Conservation (phyloP, 305 asterid genomes). For the Stenogyne calaminthoides region DNA sequence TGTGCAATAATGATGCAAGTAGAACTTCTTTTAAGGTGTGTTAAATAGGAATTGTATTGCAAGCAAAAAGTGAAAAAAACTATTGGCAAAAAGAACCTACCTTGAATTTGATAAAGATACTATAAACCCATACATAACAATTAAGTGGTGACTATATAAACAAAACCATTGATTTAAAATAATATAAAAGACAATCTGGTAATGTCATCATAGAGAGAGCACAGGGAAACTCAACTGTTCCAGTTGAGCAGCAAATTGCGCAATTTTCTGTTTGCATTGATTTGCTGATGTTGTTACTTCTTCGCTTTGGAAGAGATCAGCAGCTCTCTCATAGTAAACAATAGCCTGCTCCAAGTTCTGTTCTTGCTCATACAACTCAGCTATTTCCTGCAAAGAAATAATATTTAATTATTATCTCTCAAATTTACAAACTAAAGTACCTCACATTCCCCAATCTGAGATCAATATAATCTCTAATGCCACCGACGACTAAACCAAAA, state of each 20-base stretch:
- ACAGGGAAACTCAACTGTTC: conserved; percentile 61
- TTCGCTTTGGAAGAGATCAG: conserved; percentile 82
- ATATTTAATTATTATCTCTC: conserved; percentile 3
- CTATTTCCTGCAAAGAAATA: conserved; percentile 62
- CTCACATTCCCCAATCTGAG: background rate
- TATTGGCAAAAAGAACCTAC: background rate
- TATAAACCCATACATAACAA: conserved; percentile 3
- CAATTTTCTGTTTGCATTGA: conserved; percentile 80
- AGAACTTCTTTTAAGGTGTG: conserved; percentile 16
- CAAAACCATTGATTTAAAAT: background rate
- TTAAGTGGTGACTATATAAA: background rate
- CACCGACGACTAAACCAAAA: conserved; percentile 1
- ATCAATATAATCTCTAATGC: conserved; percentile 10
- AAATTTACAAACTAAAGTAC: background rate
- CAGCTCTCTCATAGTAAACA: conserved; percentile 69
- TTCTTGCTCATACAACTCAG: conserved; percentile 73
- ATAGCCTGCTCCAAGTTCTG: conserved; percentile 71
- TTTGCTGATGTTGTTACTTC: conserved; percentile 71
- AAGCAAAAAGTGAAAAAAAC: background rate
- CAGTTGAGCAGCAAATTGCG: conserved; percentile 72
- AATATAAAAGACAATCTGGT: conserved; percentile 1
- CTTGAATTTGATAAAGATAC: conserved; percentile 16
- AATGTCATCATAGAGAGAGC: conserved; percentile 17
- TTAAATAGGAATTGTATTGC: background rate
- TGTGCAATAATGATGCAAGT: background rate